Conservation (phyloP, 306 rosid species). For the Crotalaria pallida region DNA sequence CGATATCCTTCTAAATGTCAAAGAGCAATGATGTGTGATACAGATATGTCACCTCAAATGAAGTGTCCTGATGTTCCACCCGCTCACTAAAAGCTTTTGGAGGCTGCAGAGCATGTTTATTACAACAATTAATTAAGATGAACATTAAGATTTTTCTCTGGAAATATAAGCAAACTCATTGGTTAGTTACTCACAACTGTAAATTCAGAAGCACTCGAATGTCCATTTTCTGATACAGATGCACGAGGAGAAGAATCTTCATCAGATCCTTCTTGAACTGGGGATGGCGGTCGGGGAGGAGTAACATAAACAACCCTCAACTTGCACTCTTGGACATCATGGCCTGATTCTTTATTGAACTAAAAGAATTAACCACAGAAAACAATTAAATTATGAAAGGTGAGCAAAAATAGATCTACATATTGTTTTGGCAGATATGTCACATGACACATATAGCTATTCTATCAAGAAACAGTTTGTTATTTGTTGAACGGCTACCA, state of each 20-base stretch:
- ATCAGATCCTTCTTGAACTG: conserved; percentile 83
- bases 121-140: not conserved
- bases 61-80: conserved; percentile 51
- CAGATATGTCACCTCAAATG: conserved; percentile 53
- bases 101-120: conserved; percentile 40
- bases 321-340: conserved; percentile 68
- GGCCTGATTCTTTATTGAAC: conserved; percentile 80
- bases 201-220: conserved; percentile 49
- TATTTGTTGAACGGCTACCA: conserved; percentile 39
- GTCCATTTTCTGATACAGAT: conserved; percentile 66
- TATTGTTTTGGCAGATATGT: no score
- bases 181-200: conserved; percentile 46
- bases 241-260: conserved; percentile 88
- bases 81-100: conserved; percentile 48
- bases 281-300: conserved; percentile 83
- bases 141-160: not conserved
- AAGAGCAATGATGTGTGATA: not conserved
- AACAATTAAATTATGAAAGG: conserved; percentile 1
- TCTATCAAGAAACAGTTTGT: not conserved
- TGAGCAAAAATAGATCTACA: not conserved
- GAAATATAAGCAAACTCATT: conserved; percentile 6
- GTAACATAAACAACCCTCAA: conserved; percentile 78
- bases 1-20: conserved; percentile 13
- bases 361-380: conserved; percentile 26
- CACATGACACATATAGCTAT: no score